Conservation (phyloP, 2,329 filamentous ascomycete species). For the Cylindrodendrum hubeiense region DNA sequence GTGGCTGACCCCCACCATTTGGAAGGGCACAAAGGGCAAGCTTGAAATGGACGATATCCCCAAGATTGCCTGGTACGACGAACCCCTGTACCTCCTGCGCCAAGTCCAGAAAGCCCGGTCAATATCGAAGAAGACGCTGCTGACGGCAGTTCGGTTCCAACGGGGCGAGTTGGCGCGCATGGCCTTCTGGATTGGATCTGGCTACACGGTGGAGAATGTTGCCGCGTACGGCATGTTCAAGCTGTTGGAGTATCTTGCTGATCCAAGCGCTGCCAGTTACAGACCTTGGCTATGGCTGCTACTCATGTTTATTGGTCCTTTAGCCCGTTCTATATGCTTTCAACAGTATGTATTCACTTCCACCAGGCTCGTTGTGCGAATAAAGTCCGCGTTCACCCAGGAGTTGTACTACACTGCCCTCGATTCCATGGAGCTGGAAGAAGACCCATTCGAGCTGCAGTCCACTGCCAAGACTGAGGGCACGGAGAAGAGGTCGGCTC, state of each 20-base stretch:
- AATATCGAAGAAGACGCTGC: conserved; percentile 57
- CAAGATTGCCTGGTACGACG: conserved; percentile 66
- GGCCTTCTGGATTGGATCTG: conserved; percentile 54
- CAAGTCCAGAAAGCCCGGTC: conserved; percentile 58
- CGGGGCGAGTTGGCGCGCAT: conserved; percentile 58
- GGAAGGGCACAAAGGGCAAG: conserved; percentile 58
- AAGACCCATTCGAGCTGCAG: conserved; percentile 60
- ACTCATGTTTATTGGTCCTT: conserved; percentile 64
- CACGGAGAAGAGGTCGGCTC: conserved; percentile 42
- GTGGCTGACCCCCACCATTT: conserved; percentile 63
- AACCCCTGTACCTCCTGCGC: conserved; percentile 61
- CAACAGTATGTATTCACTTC: conserved; percentile 71
- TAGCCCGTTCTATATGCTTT: conserved; percentile 61
- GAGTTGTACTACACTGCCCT: conserved; percentile 69
- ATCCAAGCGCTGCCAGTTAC: conserved; percentile 58
- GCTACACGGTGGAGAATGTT: conserved; percentile 61
- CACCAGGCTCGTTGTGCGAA: conserved; percentile 66
- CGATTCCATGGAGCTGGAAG: conserved; percentile 67
- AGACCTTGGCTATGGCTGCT: conserved; percentile 66
- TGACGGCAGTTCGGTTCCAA: conserved; percentile 60
- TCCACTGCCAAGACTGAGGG: conserved; percentile 41
- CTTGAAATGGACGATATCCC: conserved; percentile 63
- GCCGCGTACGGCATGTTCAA: conserved; percentile 67
- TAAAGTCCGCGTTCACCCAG: conserved; percentile 69
- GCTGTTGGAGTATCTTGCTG: conserved; percentile 63